These are phyloP conservation scores for Xylaria sp. DNA, from an alignment of 495 filamentous ascomycete genomes.

Conservation along the genomic window DNA sequence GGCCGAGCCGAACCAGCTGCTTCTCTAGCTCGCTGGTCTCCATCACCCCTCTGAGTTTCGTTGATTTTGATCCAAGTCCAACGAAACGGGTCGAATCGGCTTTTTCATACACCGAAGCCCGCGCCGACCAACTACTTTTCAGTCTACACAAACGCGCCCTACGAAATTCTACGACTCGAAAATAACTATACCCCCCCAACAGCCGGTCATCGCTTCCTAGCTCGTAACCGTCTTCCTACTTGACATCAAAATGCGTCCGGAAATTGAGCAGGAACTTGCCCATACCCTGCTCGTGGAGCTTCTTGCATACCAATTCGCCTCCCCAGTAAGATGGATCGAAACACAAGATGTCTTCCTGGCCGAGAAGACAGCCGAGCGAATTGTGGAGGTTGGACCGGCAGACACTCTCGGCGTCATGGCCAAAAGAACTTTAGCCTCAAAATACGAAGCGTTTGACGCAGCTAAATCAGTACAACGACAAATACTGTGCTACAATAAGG, in stretches of 20 bases:
- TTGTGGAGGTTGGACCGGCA: constrained; percentile 96
- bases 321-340: constrained; percentile 98
- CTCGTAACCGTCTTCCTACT: not conserved
- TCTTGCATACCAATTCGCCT: constrained; percentile 98
- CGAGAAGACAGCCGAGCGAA: constrained; percentile 93
- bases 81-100: constrained; percentile 4
- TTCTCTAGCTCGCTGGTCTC: not conserved
- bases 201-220: not conserved
- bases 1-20: not conserved
- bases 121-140: not conserved
- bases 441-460: constrained; percentile 99
- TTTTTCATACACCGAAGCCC: not conserved
- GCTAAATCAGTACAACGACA: constrained; percentile 94
- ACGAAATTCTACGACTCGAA: not conserved
- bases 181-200: not conserved
- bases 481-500: constrained; percentile 99
- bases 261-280: constrained; percentile 97
- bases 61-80: not conserved
- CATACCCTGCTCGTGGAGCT: constrained; percentile 98
- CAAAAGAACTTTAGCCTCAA: constrained; percentile 91
- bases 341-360: constrained; percentile 99
- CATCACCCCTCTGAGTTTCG: not conserved
- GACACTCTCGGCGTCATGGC: constrained; percentile 99
- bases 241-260: constrained; percentile 81
- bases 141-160: not conserved